Conservation (phyloP, 1,139 yeast species). For the Yamadazyma friedrichii region DNA sequence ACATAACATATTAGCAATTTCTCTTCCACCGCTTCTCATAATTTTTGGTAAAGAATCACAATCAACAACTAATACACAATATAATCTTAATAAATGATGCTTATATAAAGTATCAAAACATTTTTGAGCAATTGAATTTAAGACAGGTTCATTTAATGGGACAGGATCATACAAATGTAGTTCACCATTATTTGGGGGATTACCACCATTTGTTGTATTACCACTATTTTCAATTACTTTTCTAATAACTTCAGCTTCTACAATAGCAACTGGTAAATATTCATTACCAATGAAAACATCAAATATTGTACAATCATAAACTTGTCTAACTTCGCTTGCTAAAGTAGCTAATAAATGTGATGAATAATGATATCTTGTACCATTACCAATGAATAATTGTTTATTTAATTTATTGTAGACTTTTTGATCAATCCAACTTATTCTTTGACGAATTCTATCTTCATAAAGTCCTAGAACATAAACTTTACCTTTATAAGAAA, state of each 20-base stretch:
- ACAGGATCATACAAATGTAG: conserved; percentile 20
- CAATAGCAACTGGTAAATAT: conserved; percentile 79
- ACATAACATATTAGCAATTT: conserved; percentile 91
- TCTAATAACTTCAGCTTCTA: conserved; percentile 78
- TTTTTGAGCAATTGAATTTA: conserved; percentile 73
- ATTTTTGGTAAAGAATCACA: conserved; percentile 84
- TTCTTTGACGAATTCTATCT: conserved; percentile 80
- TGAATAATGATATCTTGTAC: conserved; percentile 71
- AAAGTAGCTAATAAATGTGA: conserved; percentile 81
- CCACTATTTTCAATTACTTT: conserved; percentile 27
- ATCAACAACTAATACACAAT: conserved; percentile 79
- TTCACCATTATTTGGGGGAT: conserved; percentile 9
- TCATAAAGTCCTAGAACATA: conserved; percentile 88
- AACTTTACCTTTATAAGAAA: conserved; percentile 80
- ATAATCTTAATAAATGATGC: conserved; percentile 73
- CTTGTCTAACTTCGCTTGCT: conserved; percentile 77
- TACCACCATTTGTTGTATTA: conserved; percentile 13
- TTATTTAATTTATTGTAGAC: conserved; percentile 30
- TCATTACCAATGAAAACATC: conserved; percentile 84
- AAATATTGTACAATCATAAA: conserved; percentile 89
- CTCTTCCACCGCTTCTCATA: conserved; percentile 79
- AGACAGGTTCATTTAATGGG: conserved; percentile 53
- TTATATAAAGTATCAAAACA: conserved; percentile 69
- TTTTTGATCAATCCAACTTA: conserved; percentile 61
- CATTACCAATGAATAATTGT: conserved; percentile 34